Base-by-base conservation (phyloP, 2,329 filamentous ascomycete genomes). In the Monosporascus sp. region DNA sequence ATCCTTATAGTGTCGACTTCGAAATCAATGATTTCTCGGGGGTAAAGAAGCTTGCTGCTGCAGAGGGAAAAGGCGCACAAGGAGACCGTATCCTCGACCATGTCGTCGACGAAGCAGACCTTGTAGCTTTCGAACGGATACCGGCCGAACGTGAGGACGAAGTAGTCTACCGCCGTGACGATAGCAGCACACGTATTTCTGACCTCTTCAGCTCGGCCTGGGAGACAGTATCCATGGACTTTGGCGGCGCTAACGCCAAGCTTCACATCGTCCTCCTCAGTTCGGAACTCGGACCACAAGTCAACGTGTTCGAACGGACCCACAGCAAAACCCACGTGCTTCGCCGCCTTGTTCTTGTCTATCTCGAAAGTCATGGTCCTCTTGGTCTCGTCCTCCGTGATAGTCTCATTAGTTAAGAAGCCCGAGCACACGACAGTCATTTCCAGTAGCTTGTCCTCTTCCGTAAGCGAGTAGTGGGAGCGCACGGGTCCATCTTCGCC, bases 261-360 rank as follows among this genome's bases (percentile, higher is more conserved):
- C 67, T 92, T 90, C 61, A 95, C 90, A 65, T 97, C 92, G 59
- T 96, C 90, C 60, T 95, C 90, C 57, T 90, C 90, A 46, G 92
- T 90, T 49, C 95, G 85, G 63, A 90, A 96, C 61, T 93, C 89
- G 2, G 90, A 88, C 57, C 77, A 83, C 5, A 99, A 77, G 65
- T 97, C 90, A 50, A 97, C 86, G 60, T 93, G 88, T 69, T 97
- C 91, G 67, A 99, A 99, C 0, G 95, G 94, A 0, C 95, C 94
- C 52, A 97, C 83, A 2, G 91, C 89, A 68, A 99, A 96, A 5
- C 92, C 93, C 58, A 99, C 85, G 67, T 97, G 93, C 57, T 92
- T 88, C 1, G 93, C 87, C 1, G 91, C 85, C 8, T 94, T 83
- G 49, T 88, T 84, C 56, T 85, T 84, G 54, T 82, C 81, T 48